Conservation (phyloP, 2,329 filamentous ascomycete genomes). For the Xylaria sp. region DNA sequence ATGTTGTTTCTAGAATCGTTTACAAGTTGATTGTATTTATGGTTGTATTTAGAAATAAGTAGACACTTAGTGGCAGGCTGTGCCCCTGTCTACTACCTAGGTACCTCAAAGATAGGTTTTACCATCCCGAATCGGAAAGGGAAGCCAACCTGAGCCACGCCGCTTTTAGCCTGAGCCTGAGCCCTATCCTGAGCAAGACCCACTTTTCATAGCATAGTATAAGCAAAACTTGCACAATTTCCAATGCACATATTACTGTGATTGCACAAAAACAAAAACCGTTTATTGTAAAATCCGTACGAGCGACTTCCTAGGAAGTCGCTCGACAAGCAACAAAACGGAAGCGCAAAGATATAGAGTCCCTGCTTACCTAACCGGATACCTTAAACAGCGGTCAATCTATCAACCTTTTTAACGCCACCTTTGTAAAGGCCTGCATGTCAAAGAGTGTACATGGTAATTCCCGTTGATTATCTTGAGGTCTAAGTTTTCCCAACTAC, state of each 20-base stretch:
- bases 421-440: constrained; percentile 9
- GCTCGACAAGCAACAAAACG: constrained; percentile 5
- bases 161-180: constrained; percentile 21
- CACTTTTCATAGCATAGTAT: constrained; percentile 12
- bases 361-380: constrained; percentile 1
- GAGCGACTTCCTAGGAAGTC: constrained; percentile 12
- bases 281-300: constrained; percentile 20
- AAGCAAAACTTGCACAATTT: constrained; percentile 5
- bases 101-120: constrained; percentile 6
- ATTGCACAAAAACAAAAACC: constrained; percentile 14
- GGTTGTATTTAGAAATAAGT: too few species aligned
- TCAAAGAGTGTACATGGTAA: constrained; percentile 12
- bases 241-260: constrained; percentile 11
- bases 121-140: constrained; percentile 31
- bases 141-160: constrained; percentile 24
- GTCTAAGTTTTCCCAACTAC: constrained; percentile 15
- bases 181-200: constrained; percentile 18
- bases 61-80: too few species aligned
- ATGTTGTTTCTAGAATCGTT: neutral
- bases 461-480: constrained; percentile 15
- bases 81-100: too few species aligned
- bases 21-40: neutral
- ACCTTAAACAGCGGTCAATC: constrained; percentile 12
- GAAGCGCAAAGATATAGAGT: constrained; percentile 14
- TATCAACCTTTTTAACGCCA: constrained; percentile 15